Evolutionary conservation across 176 grass and related monocot genomes (phyloP).

Genomic region (Puccinellia tenuiflora): DNA sequence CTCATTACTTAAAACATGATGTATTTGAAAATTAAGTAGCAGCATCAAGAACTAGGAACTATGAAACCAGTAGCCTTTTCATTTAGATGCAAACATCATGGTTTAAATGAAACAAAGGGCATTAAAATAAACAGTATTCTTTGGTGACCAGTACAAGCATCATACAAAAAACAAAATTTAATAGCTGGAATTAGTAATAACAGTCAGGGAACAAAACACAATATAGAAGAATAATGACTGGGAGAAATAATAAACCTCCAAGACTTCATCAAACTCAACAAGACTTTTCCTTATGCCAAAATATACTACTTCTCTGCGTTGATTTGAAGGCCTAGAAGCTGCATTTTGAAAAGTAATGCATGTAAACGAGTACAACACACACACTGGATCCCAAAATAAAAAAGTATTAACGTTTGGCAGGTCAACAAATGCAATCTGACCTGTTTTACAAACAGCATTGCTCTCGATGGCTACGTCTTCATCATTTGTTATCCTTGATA

Average conservation of each 20-base stretch:
- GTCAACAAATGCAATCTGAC: constrained; percentile 31
- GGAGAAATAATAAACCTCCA: constrained; percentile 49
- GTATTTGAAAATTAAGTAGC: background rate
- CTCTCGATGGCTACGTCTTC: constrained; percentile 86
- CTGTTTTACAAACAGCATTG: constrained; percentile 79
- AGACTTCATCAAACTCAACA: constrained; percentile 98
- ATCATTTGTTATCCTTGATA: constrained; percentile 92
- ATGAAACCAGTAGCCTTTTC: background rate
- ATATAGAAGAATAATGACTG: background rate
- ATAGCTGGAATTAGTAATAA: background rate
- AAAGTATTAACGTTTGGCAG: background rate
- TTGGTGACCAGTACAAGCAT: background rate
- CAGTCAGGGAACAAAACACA: background rate
- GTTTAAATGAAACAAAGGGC: background rate
- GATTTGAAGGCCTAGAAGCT: constrained; percentile 97
- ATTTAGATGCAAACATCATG: background rate
- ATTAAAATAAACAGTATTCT: background rate
- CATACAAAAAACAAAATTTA: background rate
- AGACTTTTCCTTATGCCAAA: constrained; percentile 95
- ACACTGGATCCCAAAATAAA: constrained; percentile 13
- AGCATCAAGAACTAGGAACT: constrained; percentile 1
- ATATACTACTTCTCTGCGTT: constrained; percentile 97
- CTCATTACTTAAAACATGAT: constrained; percentile 1
- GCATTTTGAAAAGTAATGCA: constrained; percentile 5
- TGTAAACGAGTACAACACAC: constrained; percentile 17